Percentiles rank a stretch among this genome's conserved stretches.
Conservation (phyloP, 1,284 basidiomycete species). For the Trichosporon faecale region DNA sequence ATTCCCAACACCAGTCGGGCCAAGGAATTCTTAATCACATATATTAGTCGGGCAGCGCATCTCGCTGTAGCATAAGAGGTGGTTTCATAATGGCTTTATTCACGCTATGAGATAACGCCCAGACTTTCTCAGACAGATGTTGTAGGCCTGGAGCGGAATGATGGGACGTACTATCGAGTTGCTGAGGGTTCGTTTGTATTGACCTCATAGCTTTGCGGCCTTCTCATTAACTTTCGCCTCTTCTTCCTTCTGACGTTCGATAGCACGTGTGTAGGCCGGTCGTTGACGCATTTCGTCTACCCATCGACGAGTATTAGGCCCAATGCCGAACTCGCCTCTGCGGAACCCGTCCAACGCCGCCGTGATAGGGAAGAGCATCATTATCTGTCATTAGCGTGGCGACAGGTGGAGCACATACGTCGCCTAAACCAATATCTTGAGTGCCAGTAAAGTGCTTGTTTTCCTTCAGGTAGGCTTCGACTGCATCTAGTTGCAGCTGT, state of each 20-base stretch:
- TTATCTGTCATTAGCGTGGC: not conserved
- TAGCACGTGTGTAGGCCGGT: not conserved
- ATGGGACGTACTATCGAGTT: no score
- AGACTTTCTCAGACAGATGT: no score
- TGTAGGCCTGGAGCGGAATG: no score
- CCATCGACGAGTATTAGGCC: not conserved
- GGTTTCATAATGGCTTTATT: no score
- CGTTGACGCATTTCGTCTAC: not conserved
- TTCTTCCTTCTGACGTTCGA: not conserved
- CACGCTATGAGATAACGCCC: no score
- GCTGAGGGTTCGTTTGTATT: no score
- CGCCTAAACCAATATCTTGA: not conserved
- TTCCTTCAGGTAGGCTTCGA: not conserved
- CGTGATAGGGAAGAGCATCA: not conserved
- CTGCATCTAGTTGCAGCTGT: not conserved
- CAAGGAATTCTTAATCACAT: no score
- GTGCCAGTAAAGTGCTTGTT: not conserved
- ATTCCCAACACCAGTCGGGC: no score
- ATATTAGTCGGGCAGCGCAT: no score
- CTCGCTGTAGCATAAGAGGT: no score
- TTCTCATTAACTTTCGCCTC: not conserved
- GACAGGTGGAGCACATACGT: not conserved
- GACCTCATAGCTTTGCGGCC: not conserved
- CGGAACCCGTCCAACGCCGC: not conserved
- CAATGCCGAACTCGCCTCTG: not conserved